Conservation (phyloP, 2,329 filamentous ascomycete species). For the Trichoderma breve region DNA sequence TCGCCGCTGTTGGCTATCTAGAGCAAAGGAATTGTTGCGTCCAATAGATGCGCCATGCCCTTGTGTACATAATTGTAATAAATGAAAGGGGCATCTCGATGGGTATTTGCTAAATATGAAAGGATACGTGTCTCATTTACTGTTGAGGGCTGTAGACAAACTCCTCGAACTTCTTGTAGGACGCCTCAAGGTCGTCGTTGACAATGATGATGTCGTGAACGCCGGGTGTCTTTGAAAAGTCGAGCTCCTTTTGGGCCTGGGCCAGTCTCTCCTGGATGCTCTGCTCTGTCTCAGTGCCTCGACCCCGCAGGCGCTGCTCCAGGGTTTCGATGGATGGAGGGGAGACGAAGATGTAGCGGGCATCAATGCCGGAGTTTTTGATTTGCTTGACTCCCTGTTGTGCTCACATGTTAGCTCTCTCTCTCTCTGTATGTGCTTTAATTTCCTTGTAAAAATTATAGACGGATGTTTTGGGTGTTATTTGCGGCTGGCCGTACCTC, state of each 20-base stretch:
- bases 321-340: conserved; percentile 74
- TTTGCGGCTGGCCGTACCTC: conserved; percentile 57
- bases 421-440: background rate
- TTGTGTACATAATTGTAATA: background rate
- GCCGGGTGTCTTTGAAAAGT: conserved; percentile 65
- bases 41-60: background rate
- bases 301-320: conserved; percentile 69
- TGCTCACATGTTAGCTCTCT: background rate
- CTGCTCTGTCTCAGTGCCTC: conserved; percentile 76
- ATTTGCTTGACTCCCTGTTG: conserved; percentile 81
- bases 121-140: background rate
- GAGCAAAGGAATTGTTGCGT: background rate
- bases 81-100: background rate
- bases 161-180: conserved; percentile 53
- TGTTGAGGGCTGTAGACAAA: conserved; percentile 42
- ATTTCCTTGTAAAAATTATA: background rate
- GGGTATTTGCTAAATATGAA: conserved; percentile 2
- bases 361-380: conserved; percentile 69
- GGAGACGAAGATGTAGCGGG: conserved; percentile 80
- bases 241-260: conserved; percentile 73
- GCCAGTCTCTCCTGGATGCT: conserved; percentile 65
- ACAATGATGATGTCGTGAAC: conserved; percentile 43
- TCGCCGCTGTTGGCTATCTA: background rate
- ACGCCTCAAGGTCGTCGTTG: conserved; percentile 47
- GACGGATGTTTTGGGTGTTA: background rate